Evolutionary conservation across 2,329 filamentous ascomycete genomes (phyloP), one percentile per base, ranked within the genome.

Genomic region (Cadophora luteo-olivacea): DNA sequence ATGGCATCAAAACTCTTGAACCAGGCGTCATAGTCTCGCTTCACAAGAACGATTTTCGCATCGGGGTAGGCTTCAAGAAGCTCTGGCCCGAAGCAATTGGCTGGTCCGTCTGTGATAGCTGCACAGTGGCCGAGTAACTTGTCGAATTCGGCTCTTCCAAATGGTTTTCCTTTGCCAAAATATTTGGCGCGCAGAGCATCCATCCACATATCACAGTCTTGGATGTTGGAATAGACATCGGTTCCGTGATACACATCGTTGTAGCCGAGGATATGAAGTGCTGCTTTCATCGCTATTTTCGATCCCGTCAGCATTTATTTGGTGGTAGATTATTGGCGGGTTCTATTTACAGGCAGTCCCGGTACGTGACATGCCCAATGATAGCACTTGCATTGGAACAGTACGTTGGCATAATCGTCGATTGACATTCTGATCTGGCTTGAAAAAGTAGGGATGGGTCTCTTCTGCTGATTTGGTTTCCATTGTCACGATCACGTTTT

Each of bases 131-230:
- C 65, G 19, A 72, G 60, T 8, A 72, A n/a, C 19, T 63, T 60
- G 49, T 71, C 67, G 22, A 65, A 72, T 19, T 70, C 64, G 3
- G 57, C 38, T 6, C 63, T 45, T 8, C 41, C 63, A 41, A 68
- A 74, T 4, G 65, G 60, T n/a, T 58, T 71, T 36, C 41, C 65
- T 19, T 70, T 70, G 60, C 9, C 25, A 12, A 68, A 58, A 65
- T 67, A 73, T 55, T 75, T 76, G 29, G 72, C 70, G n/a, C 71
- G 49, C 19, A 76, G 33, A 1, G 70, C 73, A 3, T 70, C 69
- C n/a, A 69, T 62, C 75, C 75, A 78, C 29, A 74, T n/a, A 4
- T 25, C 45, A n/a, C 58, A 64, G 52, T 71, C 66, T 5, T 29
- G 63, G n/a, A 61, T 57, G n/a, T 72, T 66, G 22, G 22, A 38